Conservation (phyloP, 1,284 basidiomycete genomes). For the Ganoderma lingzhi region DNA sequence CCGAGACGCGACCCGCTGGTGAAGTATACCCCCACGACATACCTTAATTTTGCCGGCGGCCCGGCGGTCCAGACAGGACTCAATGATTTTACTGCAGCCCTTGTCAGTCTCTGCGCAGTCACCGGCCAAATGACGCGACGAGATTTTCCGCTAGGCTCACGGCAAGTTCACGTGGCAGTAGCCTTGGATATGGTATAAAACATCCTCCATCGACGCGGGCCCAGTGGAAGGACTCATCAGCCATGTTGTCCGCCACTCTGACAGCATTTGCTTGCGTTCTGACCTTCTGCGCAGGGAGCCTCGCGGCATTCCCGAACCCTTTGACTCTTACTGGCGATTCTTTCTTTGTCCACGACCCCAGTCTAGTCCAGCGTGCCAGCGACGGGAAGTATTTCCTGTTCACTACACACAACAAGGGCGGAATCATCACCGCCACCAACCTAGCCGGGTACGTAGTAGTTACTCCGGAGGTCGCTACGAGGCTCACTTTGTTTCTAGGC, state of each 20-base stretch:
- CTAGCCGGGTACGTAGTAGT: slow-evolving; percentile 30
- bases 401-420: slow-evolving; percentile 31
- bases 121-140: slow-evolving; percentile 1
- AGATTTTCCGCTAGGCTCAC: background rate
- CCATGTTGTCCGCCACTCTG: background rate
- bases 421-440: slow-evolving; percentile 31
- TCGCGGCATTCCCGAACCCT: slow-evolving; percentile 31
- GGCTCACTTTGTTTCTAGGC: slow-evolving; percentile 12
- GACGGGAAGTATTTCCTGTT: slow-evolving; percentile 36
- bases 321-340: slow-evolving; percentile 24
- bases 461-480: background rate
- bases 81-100: background rate
- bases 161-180: background rate
- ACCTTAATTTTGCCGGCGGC: slow-evolving; percentile 1
- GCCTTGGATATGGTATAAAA: background rate
- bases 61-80: slow-evolving; percentile 3
- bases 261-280: slow-evolving; percentile 16
- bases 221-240: background rate
- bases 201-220: no score
- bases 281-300: slow-evolving; percentile 6
- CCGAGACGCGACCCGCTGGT: background rate
- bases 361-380: slow-evolving; percentile 30
- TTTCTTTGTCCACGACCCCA: slow-evolving; percentile 33
- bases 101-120: background rate
- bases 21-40: slow-evolving; percentile 4